A percentile compares a stretch with the other conserved stretches of the same genome.
Evolutionary conservation across 192 early-diverging fungal genomes (phyloP).

Genomic region (Cladochytrium replicatum): DNA sequence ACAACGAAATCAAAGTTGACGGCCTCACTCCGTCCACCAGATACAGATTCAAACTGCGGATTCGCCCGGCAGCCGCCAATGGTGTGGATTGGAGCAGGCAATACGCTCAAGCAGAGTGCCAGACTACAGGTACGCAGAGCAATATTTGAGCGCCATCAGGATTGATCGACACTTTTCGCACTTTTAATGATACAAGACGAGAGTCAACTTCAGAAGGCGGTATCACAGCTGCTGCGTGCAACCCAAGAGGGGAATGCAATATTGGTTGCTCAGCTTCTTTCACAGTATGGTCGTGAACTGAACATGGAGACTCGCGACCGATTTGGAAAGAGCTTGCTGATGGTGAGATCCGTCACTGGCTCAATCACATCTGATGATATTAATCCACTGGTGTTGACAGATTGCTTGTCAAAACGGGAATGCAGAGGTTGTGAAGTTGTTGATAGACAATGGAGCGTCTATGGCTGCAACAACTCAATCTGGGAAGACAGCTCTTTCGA

Average conservation of each 20-base stretch:
- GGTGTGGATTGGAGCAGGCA: constrained; percentile 19
- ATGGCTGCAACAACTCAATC: constrained; percentile 20
- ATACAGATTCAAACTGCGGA: constrained; percentile 30
- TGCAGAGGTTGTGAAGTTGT: constrained; percentile 16
- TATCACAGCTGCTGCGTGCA: constrained; percentile 25
- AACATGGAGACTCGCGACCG: constrained; percentile 35
- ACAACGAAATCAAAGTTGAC: constrained; percentile 13
- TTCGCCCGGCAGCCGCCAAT: constrained; percentile 13
- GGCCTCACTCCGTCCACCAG: constrained; percentile 33
- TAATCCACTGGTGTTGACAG: constrained; percentile 7
- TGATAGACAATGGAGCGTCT: constrained; percentile 25
- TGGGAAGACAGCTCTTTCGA: constrained; percentile 35
- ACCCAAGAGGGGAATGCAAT: constrained; percentile 21
- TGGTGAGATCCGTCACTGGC: constrained; percentile 13
- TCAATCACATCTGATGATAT: not conserved
- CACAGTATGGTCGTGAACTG: constrained; percentile 22
- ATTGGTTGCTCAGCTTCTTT: constrained; percentile 15
- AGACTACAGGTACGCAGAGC: constrained; percentile 23
- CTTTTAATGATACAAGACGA: constrained; percentile 21
- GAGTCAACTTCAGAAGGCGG: constrained; percentile 21
- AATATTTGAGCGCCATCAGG: not conserved
- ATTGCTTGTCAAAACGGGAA: constrained; percentile 30
- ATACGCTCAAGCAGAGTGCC: constrained; percentile 15
- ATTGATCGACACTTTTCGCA: not conserved
- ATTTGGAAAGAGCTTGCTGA: constrained; percentile 33